These are phyloP conservation scores for Quercus ilex DNA, from an alignment of 306 rosid genomes.

Conservation along the genomic window DNA sequence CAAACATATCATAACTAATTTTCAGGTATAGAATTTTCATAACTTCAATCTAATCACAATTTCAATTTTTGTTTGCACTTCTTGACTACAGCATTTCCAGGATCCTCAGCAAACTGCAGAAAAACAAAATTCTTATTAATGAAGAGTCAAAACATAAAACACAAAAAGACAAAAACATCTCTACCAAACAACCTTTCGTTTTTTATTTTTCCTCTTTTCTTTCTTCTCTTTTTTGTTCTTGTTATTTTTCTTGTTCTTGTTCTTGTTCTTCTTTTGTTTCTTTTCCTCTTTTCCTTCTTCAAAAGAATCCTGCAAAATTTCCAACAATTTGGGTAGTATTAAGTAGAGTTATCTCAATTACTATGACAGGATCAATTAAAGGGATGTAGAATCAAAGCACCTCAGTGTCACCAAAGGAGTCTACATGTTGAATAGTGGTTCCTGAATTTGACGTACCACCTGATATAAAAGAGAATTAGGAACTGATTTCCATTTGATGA, in stretches of 20 bases:
- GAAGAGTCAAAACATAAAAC: constrained; percentile 11
- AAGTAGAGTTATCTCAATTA: background rate
- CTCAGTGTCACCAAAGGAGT: constrained; percentile 66
- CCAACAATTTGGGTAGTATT: constrained; percentile 1
- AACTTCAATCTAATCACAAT: constrained; percentile 26
- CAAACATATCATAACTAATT: background rate
- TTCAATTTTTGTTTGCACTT: constrained; percentile 43
- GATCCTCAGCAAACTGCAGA: constrained; percentile 42
- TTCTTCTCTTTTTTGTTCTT: background rate
- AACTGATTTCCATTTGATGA: background rate
- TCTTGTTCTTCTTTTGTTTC: constrained; percentile 21
- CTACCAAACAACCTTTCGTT: constrained; percentile 45
- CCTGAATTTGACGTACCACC: constrained; percentile 60
- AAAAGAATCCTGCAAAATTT: constrained; percentile 27
- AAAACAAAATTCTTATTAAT: constrained; percentile 15
- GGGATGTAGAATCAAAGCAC: constrained; percentile 28
- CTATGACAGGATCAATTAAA: background rate
- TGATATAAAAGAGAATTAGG: constrained; percentile 20
- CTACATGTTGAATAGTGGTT: constrained; percentile 57
- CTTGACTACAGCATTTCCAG: constrained; percentile 33
- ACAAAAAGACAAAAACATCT: constrained; percentile 8
- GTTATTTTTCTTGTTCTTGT: too few relatives aligned
- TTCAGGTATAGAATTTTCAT: constrained; percentile 1
- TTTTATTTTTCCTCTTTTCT: constrained; percentile 45
- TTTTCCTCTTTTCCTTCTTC: constrained; percentile 47